Conservation (phyloP, 257 asterid species). For the Nicotiana obtusifolia region DNA sequence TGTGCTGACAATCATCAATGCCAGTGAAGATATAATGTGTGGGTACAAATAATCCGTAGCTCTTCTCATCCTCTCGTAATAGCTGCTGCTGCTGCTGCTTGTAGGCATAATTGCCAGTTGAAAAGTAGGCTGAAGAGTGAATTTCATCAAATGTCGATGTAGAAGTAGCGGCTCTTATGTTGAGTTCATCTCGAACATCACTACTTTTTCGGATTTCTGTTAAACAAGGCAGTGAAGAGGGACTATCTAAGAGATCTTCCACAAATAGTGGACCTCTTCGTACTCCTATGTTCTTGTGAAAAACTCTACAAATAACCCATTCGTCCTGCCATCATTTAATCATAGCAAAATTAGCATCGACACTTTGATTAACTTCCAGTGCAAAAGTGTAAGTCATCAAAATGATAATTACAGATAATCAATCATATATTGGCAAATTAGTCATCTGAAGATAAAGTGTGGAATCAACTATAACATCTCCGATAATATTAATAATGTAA, state of each 20-base stretch:
- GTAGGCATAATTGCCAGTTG: not conserved
- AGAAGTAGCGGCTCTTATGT: not conserved
- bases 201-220: slow-evolving; percentile 17
- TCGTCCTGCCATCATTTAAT: slow-evolving; percentile 45
- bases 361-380: not conserved
- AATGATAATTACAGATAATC: no score
- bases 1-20: not conserved
- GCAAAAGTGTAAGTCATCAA: no score
- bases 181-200: slow-evolving; percentile 7
- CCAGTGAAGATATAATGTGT: not conserved
- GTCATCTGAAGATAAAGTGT: no score
- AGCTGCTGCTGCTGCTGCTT: not conserved
- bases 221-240: slow-evolving; percentile 43
- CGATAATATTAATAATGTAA: no score
- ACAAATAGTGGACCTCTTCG: slow-evolving; percentile 33
- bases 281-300: slow-evolving; percentile 48
- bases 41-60: not conserved
- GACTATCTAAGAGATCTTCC: slow-evolving; percentile 45
- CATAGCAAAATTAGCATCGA: not conserved
- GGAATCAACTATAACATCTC: no score
- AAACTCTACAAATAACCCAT: slow-evolving; percentile 64
- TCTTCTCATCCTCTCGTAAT: not conserved
- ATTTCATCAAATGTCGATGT: slow-evolving; percentile 18
- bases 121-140: slow-evolving; percentile 16
- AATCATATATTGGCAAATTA: no score